Base-by-base conservation (phyloP, 139 green algal species). In the Deuterostichococcus epilithicus region DNA sequence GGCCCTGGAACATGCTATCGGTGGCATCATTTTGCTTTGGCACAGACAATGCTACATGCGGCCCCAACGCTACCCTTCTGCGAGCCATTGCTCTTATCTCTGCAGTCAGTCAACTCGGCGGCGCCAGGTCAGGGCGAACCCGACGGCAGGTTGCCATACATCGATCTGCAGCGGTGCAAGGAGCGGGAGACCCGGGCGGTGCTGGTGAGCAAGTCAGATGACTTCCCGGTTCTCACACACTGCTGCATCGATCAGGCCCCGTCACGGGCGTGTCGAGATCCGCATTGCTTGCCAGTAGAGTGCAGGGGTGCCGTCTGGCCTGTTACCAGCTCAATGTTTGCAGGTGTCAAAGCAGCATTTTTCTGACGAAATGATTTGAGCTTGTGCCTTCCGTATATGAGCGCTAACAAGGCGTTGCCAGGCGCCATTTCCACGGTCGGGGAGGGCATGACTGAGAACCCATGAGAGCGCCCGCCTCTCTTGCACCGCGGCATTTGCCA, bases 131-230 rank as follows among this genome's bases (percentile, higher is more conserved):
- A 36, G 2, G 5, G 32, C 4, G 5, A 36, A 18, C 45, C 45
- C n/a, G 25, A 37, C 63, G 5, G n/a, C 30, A 35, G 15, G 28
- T 39, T 82, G 3, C 82, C 82, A 47, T 32, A 67, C 1, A 60
- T 88, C 22, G 81, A 88, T 45, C n/a, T 70, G 28, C 45, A 63
- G n/a, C 58, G 72, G 1, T 72, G 83, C 32, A 75, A 70, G 42
- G 76, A 81, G 32, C 69, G 80, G 44, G 78, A 86, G 45, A 65
- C 76, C 4, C 81, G 78, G 32, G 84, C 84, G 10, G 52, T 63
- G 3, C 18, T 20, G 52, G 52, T 63, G 52, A 28, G 52, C 18
- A 13, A 28, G 42, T 52, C 8, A 23, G 10, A 8, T 52, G 42
- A 52, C 10, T 13, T 52, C 8, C 42, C 8, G 13, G 8, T 52